phyloP scores from a whole-genome alignment of 1,284 basidiomycete species.

The Salmacisia buchloeana region DNA sequence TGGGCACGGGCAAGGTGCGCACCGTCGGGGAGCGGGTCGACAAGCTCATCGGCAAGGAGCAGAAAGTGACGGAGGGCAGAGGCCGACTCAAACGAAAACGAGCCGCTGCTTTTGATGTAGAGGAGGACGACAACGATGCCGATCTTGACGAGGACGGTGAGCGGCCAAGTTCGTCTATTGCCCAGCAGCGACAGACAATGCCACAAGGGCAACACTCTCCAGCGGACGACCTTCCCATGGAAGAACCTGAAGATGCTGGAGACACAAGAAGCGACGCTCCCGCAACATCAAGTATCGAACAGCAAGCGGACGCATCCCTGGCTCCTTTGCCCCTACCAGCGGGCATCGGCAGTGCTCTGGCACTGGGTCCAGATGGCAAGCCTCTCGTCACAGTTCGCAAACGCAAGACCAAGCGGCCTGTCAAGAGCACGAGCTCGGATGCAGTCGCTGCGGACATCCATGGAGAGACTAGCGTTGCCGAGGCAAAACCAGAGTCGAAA shows the following conservation, averaged over 20 bases:
- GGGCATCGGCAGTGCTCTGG: constrained; percentile 40
- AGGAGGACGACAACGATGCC: constrained; percentile 38
- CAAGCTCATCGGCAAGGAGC: constrained; percentile 28
- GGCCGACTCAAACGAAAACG: constrained; percentile 16
- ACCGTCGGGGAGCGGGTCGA: constrained; percentile 26
- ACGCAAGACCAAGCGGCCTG: too few species aligned
- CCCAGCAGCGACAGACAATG: background rate
- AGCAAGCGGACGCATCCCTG: background rate
- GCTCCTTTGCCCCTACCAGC: constrained; percentile 10
- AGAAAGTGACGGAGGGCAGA: constrained; percentile 12
- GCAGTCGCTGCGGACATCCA: constrained; percentile 24
- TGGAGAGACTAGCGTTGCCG: background rate
- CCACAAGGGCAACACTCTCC: background rate
- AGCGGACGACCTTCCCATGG: background rate
- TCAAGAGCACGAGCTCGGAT: constrained; percentile 18
- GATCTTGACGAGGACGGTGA: constrained; percentile 26
- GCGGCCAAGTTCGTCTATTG: too few species aligned
- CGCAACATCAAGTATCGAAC: background rate
- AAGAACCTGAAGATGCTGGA: background rate
- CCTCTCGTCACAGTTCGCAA: constrained; percentile 33
- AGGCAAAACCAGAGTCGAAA: too few species aligned
- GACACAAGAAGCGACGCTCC: background rate
- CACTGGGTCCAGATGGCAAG: constrained; percentile 35
- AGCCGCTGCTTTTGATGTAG: constrained; percentile 25
- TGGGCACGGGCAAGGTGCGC: constrained; percentile 39